phyloP scores from a whole-genome alignment of 1,284 basidiomycete genomes.

The Moesziomyces sp. region DNA sequence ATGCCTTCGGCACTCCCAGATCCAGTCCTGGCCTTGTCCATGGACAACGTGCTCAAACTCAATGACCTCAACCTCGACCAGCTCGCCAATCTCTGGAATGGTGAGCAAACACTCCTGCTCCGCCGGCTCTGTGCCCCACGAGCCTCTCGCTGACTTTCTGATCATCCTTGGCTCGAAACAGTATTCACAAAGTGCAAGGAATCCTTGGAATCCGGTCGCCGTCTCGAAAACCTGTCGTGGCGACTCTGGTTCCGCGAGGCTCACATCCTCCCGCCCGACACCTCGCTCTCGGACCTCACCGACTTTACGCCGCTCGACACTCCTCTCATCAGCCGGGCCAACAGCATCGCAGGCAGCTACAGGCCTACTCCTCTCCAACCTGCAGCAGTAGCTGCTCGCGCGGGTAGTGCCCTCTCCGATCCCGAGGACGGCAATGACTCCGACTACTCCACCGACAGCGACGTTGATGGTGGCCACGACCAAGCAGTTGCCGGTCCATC shows the following conservation, averaged over 20 bases:
- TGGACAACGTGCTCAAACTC: slow-evolving; percentile 54
- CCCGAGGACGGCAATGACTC: slow-evolving; percentile 46
- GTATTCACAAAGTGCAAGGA: slow-evolving; percentile 86
- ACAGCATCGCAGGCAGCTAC: slow-evolving; percentile 52
- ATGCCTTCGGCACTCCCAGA: slow-evolving; percentile 50
- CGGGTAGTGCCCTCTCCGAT: slow-evolving; percentile 40
- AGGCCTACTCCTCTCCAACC: slow-evolving; percentile 19
- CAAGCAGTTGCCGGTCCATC: slow-evolving; percentile 18
- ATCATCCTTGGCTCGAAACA: slow-evolving; percentile 61
- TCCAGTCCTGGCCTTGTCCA: slow-evolving; percentile 57
- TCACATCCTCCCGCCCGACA: slow-evolving; percentile 55
- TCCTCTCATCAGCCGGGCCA: slow-evolving; percentile 49
- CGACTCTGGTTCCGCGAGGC: slow-evolving; percentile 80
- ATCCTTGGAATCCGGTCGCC: slow-evolving; percentile 78
- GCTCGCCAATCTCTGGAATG: slow-evolving; percentile 59
- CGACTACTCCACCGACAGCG: slow-evolving; percentile 41
- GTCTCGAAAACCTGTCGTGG: slow-evolving; percentile 87
- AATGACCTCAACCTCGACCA: slow-evolving; percentile 55
- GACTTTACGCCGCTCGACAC: slow-evolving; percentile 56
- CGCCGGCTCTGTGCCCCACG: neutral
- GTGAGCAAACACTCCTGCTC: slow-evolving; percentile 73
- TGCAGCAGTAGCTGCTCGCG: slow-evolving; percentile 12
- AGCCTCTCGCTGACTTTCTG: no score
- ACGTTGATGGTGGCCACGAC: slow-evolving; percentile 1
- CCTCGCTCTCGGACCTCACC: slow-evolving; percentile 53